Percentiles rank a stretch among this genome's conserved stretches.
Conservation (phyloP, 1,284 basidiomycete species). For the Microbotryum silenes-acaulis region DNA sequence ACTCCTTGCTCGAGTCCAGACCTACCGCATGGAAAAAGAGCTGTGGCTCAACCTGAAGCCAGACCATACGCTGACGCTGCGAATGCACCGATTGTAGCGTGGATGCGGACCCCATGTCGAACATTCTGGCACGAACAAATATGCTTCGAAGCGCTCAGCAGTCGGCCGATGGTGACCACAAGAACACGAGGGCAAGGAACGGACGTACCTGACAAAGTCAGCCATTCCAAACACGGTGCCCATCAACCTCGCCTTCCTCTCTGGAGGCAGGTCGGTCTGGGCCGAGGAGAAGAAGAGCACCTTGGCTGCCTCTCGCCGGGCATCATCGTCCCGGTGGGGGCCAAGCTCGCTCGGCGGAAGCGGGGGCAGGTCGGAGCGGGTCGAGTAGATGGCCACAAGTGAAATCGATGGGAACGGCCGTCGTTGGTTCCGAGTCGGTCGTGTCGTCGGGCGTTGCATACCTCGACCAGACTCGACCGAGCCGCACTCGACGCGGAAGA, state of each 20-base stretch:
- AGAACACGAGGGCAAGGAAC: background rate
- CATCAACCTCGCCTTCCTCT: conserved; percentile 13
- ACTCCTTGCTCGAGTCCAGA: background rate
- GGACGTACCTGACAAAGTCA: conserved; percentile 22
- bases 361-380: background rate
- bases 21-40: conserved; percentile 26
- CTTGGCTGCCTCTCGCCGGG: conserved; percentile 15
- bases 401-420: no score
- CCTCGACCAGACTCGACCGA: no score
- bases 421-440: no score
- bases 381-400: no score
- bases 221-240: conserved; percentile 26
- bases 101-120: background rate
- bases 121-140: conserved; percentile 10
- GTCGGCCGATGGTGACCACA: background rate
- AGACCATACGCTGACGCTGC: conserved; percentile 24
- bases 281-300: conserved; percentile 10
- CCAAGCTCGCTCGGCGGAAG: conserved; percentile 24
- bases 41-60: conserved; percentile 27
- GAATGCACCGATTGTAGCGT: conserved; percentile 18
- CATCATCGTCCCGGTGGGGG: conserved; percentile 26
- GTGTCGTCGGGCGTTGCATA: no score
- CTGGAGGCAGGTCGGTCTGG: background rate
- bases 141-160: conserved; percentile 1
- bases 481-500: no score